phyloP scores from a whole-genome alignment of 306 rosid genomes.

The Ziziphus jujuba region DNA sequence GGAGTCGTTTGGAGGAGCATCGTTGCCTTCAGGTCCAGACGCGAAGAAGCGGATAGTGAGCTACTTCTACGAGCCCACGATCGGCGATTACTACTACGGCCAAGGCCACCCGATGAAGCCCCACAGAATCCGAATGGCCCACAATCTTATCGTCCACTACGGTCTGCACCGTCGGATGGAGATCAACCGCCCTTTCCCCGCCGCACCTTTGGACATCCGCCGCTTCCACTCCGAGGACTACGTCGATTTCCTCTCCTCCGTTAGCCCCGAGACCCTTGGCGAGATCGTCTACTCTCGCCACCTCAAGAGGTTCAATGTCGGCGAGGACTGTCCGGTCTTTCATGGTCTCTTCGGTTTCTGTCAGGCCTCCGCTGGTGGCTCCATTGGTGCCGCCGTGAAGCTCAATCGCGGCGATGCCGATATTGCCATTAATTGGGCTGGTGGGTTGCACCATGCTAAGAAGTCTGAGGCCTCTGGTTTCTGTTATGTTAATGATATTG shows the following conservation, averaged over 20 bases:
- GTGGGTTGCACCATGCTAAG: constrained; percentile 81
- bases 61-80: constrained; percentile 75
- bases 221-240: constrained; percentile 67
- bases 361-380: constrained; percentile 79
- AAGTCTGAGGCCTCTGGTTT: constrained; percentile 90
- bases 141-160: constrained; percentile 72
- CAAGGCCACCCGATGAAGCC: constrained; percentile 91
- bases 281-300: constrained; percentile 52
- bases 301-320: constrained; percentile 75
- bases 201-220: constrained; percentile 50
- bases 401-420: constrained; percentile 69
- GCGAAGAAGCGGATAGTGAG: constrained; percentile 61
- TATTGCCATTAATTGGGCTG: constrained; percentile 80
- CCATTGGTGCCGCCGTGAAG: constrained; percentile 80
- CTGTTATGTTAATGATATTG: constrained; percentile 89
- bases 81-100: constrained; percentile 80
- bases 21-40: constrained; percentile 60
- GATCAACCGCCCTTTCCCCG: constrained; percentile 74
- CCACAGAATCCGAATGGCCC: constrained; percentile 81
- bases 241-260: constrained; percentile 62
- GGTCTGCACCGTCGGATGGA: constrained; percentile 81
- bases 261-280: constrained; percentile 50
- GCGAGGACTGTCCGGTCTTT: constrained; percentile 83
- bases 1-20: constrained; percentile 45
- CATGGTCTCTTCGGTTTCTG: constrained; percentile 72